Conservation (phyloP, 345 rosid genomes). For the Eucalyptus fibrosa region DNA sequence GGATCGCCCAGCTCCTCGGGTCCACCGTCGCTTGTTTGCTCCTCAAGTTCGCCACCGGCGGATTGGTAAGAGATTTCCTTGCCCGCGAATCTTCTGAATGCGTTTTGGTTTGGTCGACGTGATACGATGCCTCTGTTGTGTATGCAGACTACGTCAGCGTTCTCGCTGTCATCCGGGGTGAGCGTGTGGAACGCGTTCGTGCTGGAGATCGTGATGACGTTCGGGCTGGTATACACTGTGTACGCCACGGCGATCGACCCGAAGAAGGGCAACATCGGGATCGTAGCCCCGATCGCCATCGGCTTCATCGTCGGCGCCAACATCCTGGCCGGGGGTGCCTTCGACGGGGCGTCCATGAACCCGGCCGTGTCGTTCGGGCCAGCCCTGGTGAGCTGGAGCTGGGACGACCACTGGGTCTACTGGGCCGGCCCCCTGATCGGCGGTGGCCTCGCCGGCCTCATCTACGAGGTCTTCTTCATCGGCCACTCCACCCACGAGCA, state of each 20-base stretch:
- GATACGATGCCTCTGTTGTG: neutral
- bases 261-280: conserved; percentile 63
- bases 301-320: conserved; percentile 94
- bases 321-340: conserved; percentile 82
- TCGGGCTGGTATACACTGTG: conserved; percentile 81
- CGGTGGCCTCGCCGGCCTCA: conserved; percentile 71
- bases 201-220: conserved; percentile 92
- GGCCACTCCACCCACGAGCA: conserved; percentile 41
- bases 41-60: conserved; percentile 64
- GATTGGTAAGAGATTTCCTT: conserved; percentile 28
- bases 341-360: conserved; percentile 95
- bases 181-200: conserved; percentile 69
- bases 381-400: conserved; percentile 84
- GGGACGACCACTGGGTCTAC: conserved; percentile 90
- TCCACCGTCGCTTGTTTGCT: conserved; percentile 74
- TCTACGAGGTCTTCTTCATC: conserved; percentile 68
- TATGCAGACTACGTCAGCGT: conserved; percentile 46
- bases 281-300: conserved; percentile 67
- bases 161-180: conserved; percentile 63
- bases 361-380: conserved; percentile 96
- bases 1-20: conserved; percentile 88
- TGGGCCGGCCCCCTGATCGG: conserved; percentile 89
- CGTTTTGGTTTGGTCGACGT: neutral
- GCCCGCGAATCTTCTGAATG: neutral
- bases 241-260: conserved; percentile 93